phyloP scores from a whole-genome alignment of 169 alveolate genomes.

The Cryptosporidium baileyi region DNA sequence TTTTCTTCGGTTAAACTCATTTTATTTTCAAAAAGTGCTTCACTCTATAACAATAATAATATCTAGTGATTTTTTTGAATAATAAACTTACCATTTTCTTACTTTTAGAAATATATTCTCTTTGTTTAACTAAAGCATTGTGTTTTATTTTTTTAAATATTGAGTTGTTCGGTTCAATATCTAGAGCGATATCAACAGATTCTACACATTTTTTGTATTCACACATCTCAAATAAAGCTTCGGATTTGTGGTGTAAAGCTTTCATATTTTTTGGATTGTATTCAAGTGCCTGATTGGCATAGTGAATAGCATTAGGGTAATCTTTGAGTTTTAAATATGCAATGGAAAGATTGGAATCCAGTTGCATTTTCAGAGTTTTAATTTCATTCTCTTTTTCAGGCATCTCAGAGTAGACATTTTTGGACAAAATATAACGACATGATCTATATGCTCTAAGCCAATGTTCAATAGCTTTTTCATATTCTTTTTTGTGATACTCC shows the following conservation, averaged over 20 bases:
- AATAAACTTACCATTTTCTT: constrained; percentile 51
- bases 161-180: constrained; percentile 39
- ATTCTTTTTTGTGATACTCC: constrained; percentile 38
- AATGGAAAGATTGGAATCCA: constrained; percentile 42
- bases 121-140: constrained; percentile 13
- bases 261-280: constrained; percentile 25
- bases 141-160: constrained; percentile 18
- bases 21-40: neutral
- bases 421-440: constrained; percentile 33
- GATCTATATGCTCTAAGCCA: constrained; percentile 71
- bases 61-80: neutral
- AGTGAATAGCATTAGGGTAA: constrained; percentile 18
- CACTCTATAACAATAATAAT: too few species aligned
- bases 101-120: constrained; percentile 10
- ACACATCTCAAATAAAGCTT: constrained; percentile 21
- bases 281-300: constrained; percentile 27
- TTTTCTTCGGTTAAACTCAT: neutral
- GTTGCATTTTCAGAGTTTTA: constrained; percentile 24
- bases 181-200: constrained; percentile 13
- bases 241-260: constrained; percentile 59
- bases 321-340: constrained; percentile 46
- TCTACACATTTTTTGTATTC: constrained; percentile 48
- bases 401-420: constrained; percentile 10
- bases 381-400: constrained; percentile 44
- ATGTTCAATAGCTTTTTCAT: constrained; percentile 50